A percentile compares a stretch with the other conserved stretches of the same genome.
Conservation (phyloP, 495 filamentous ascomycete genomes). For the Friedmanniomyces simplex region DNA sequence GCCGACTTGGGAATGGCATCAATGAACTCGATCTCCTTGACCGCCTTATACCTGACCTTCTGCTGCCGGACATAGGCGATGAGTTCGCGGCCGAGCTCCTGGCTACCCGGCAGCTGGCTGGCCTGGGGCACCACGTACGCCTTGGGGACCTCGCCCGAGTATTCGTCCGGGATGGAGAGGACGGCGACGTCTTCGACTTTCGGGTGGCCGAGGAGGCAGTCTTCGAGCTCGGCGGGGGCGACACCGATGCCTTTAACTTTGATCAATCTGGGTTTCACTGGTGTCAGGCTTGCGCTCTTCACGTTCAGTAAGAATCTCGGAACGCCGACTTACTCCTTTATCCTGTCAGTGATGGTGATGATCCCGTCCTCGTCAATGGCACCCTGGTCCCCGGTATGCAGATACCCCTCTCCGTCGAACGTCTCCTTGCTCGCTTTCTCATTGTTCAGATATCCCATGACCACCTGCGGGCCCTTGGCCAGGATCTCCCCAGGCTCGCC, state of each 20-base stretch:
- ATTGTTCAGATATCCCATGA: constrained; percentile 50
- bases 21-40: constrained; percentile 55
- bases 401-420: constrained; percentile 48
- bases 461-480: constrained; percentile 44
- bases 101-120: constrained; percentile 19
- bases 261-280: constrained; percentile 38
- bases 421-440: constrained; percentile 47
- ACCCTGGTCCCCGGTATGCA: constrained; percentile 61
- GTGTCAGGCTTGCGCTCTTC: neutral
- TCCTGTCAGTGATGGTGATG: constrained; percentile 60
- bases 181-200: constrained; percentile 53
- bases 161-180: constrained; percentile 47
- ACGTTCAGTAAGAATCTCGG: constrained; percentile 26
- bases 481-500: constrained; percentile 52
- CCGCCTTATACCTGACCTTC: constrained; percentile 56
- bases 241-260: constrained; percentile 65
- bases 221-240: constrained; percentile 61
- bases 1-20: constrained; percentile 56
- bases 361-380: constrained; percentile 46
- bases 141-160: constrained; percentile 53
- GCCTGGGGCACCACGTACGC: constrained; percentile 50
- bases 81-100: constrained; percentile 35
- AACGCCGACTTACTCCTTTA: constrained; percentile 45
- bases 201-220: constrained; percentile 46
- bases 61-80: constrained; percentile 48